Percentiles rank a stretch among this genome's conserved stretches.
These are phyloP conservation scores for Metschnikowia sp. DNA, from an alignment of 805 yeast genomes.

Conservation along the genomic window DNA sequence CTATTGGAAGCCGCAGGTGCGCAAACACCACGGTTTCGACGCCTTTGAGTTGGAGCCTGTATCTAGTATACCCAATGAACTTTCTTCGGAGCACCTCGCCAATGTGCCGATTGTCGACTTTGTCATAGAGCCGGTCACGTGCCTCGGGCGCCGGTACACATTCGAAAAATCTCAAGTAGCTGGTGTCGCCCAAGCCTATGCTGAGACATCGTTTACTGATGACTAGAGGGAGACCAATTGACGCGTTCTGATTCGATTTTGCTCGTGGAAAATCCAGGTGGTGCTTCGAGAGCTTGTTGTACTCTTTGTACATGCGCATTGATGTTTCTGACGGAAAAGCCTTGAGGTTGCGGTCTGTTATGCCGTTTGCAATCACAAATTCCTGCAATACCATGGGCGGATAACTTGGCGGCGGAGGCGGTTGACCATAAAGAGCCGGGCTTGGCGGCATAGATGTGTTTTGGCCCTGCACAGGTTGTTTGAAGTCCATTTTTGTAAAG, in stretches of 20 bases:
- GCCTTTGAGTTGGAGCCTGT: constrained; percentile 9
- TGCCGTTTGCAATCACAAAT: constrained; percentile 9
- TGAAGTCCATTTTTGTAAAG: too few relatives aligned
- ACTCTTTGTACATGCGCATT: constrained; percentile 10
- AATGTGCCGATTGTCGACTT: constrained; percentile 8
- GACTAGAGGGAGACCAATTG: constrained; percentile 14
- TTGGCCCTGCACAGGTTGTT: too few relatives aligned
- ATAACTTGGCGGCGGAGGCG: too few relatives aligned
- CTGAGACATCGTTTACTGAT: constrained; percentile 4
- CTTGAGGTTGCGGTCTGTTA: constrained; percentile 5
- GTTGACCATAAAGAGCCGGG: too few relatives aligned
- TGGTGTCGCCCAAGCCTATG: constrained; percentile 11
- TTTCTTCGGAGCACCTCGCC: constrained; percentile 10
- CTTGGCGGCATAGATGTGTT: too few relatives aligned
- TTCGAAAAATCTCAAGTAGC: constrained; percentile 7
- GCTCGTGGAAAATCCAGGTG: constrained; percentile 8
- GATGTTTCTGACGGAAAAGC: constrained; percentile 11
- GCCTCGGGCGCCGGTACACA: constrained; percentile 13
- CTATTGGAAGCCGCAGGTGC: constrained; percentile 12
- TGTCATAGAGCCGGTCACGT: constrained; percentile 10
- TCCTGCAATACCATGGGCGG: constrained; percentile 6
- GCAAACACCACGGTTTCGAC: constrained; percentile 6
- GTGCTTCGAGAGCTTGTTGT: background rate
- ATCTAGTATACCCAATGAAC: constrained; percentile 11
- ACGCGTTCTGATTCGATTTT: constrained; percentile 10